Percentiles rank a stretch among this genome's conserved stretches.
Conservation (phyloP, 305 asterid species). For the Nicotiana rustica region DNA sequence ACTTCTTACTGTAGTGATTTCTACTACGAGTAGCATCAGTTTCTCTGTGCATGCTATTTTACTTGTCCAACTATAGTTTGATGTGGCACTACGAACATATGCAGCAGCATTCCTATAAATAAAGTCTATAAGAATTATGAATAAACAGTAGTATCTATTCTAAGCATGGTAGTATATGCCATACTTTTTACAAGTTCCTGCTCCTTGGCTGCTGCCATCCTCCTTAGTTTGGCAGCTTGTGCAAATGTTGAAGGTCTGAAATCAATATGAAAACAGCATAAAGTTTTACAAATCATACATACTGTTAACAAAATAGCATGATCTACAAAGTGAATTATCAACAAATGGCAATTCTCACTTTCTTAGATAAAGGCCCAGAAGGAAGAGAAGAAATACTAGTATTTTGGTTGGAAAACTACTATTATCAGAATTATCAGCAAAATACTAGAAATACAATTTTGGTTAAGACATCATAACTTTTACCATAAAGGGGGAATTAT, state of each 20-base stretch:
- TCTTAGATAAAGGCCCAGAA: background rate
- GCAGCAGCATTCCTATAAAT: constrained; percentile 2
- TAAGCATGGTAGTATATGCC: constrained; percentile 23
- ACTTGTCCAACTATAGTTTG: background rate
- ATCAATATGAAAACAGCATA: constrained; percentile 35
- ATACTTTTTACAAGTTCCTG: constrained; percentile 88
- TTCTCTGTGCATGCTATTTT: background rate
- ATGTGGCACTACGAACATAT: background rate
- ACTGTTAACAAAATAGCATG: background rate
- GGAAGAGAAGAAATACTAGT: background rate
- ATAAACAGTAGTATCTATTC: background rate
- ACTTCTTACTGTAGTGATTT: background rate
- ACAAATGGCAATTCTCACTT: background rate
- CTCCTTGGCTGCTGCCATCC: constrained; percentile 91
- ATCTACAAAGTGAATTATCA: constrained; percentile 12
- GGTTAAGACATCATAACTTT: background rate
- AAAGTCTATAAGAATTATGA: constrained; percentile 6
- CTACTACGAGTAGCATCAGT: background rate
- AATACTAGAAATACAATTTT: no score
- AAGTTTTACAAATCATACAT: constrained; percentile 27
- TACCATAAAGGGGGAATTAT: background rate
- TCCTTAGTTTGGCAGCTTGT: constrained; percentile 91
- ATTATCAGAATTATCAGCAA: no score
- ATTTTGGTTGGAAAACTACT: constrained; percentile 6
- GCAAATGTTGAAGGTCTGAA: constrained; percentile 98